phyloP scores from a whole-genome alignment of 306 rosid genomes.

The Vigna unguiculata region DNA sequence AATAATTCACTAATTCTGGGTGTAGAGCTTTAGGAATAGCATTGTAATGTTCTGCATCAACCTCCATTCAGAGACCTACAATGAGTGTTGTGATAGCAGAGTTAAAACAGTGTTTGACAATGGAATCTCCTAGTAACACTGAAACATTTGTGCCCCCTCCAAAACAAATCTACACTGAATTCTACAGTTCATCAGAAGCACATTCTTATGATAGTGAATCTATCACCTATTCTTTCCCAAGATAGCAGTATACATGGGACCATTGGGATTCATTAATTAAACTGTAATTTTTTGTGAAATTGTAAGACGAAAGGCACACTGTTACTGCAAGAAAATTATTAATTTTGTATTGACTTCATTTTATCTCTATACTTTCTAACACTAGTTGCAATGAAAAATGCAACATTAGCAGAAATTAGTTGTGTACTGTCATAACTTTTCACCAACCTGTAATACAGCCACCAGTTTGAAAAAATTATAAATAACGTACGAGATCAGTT shows the following conservation, averaged over 20 bases:
- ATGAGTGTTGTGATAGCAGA: constrained; percentile 61
- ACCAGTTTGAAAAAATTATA: not conserved
- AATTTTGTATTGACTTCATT: no score
- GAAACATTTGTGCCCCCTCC: constrained; percentile 42
- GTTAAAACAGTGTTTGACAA: constrained; percentile 53
- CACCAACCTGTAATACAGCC: constrained; percentile 13
- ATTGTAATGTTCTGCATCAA: constrained; percentile 55
- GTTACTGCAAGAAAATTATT: not conserved
- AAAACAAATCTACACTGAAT: constrained; percentile 25
- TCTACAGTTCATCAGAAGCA: constrained; percentile 48
- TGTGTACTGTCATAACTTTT: not conserved
- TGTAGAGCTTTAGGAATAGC: constrained; percentile 61
- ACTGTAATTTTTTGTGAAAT: not conserved
- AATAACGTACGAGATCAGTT: not conserved
- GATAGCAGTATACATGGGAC: constrained; percentile 32
- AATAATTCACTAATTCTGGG: not conserved
- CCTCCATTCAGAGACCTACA: constrained; percentile 59
- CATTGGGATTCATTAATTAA: constrained; percentile 1
- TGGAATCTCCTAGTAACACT: constrained; percentile 43
- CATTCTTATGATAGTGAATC: constrained; percentile 49
- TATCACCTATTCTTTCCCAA: constrained; percentile 49
- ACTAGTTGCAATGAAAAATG: not conserved
- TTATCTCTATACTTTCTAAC: not conserved
- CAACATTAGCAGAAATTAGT: not conserved
- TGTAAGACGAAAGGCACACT: no score